Base-by-base conservation (phyloP, 306 rosid genomes). In the Medicago lupulina region DNA sequence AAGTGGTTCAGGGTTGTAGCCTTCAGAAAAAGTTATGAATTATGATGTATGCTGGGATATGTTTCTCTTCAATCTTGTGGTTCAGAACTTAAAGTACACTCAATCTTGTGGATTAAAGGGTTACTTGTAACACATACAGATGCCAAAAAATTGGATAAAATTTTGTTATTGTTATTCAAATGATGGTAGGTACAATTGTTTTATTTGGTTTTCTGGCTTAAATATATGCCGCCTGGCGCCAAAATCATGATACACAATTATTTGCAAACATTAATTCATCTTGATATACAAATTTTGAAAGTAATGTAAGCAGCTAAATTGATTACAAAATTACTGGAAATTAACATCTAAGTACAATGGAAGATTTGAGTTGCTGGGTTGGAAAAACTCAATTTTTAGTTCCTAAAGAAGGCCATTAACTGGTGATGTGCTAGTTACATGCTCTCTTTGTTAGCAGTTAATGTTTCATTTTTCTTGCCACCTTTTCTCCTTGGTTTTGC, bases 401-500 rank as follows among this genome's bases (percentile, higher is more conserved):
- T 83, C 72, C 78, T 87, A 89, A 5, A 85, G 87, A 79, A 89
- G 92, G 78, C 87, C 90, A 85, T 83, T 83, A 73, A 83, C 89
- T 18, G 91, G 90, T 38, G 95, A 90, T 25, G 88, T 83, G 57
- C 79, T 85, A 65, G 86, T 89, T 67, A 83, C 86, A 10, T 87
- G 89, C 77, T 81, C 53, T 88, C 96, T 76, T 79, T 91, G 85
- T 86, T 85, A 70, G 82, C 68, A 54, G 81, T 74, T 18, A 64
- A 18, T 17, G 80, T 82, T 43, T 90, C 84, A 57, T 73, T 78
- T 78, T 65, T 86, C 85, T 84, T 79, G 23, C 82, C 84, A 83
- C 91, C 80, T 83, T 95, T 95, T 66, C 99, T 85, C 73, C 97
- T 43, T 8, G 99, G 99, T 76, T 86, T 92, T 73, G 98, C 99